These are phyloP conservation scores for Penicillium sp. DNA, from an alignment of 2,329 filamentous ascomycete genomes.

Conservation along the genomic window DNA sequence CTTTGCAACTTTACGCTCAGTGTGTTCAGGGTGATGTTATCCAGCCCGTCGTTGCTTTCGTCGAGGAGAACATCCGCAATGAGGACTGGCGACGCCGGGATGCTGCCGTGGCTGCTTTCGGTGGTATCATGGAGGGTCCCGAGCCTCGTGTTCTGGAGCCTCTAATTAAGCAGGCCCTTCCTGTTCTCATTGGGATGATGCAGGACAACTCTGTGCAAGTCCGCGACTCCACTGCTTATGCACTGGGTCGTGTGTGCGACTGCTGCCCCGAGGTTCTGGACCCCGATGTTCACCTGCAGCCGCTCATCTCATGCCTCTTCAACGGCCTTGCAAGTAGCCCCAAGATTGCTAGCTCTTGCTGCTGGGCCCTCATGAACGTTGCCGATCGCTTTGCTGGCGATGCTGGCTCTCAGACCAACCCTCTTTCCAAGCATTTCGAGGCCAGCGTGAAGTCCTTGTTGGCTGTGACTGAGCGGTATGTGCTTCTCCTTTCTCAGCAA, in stretches of 20 bases:
- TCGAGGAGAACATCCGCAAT: conserved; percentile 80
- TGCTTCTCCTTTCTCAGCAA: not conserved
- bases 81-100: conserved; percentile 95
- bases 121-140: conserved; percentile 97
- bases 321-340: conserved; percentile 80
- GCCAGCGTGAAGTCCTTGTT: conserved; percentile 81
- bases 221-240: conserved; percentile 92
- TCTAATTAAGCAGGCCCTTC: conserved; percentile 90
- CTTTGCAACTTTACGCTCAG: conserved; percentile 89
- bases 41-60: conserved; percentile 78
- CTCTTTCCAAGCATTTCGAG: conserved; percentile 87
- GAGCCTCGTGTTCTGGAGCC: conserved; percentile 88
- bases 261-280: conserved; percentile 89
- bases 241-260: conserved; percentile 92
- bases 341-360: conserved; percentile 97
- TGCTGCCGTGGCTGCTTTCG: conserved; percentile 93
- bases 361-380: conserved; percentile 98
- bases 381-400: conserved; percentile 93
- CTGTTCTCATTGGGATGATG: conserved; percentile 88
- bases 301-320: conserved; percentile 83
- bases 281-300: conserved; percentile 70
- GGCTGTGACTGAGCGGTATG: conserved; percentile 68
- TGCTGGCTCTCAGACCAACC: conserved; percentile 68
- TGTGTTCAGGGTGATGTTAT: conserved; percentile 81
- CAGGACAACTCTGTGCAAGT: conserved; percentile 84